Evolutionary conservation across 108 stramenopile species (phyloP), one percentile per base, ranked within the genome.

Genomic region (Skeletonema marinoi): DNA sequence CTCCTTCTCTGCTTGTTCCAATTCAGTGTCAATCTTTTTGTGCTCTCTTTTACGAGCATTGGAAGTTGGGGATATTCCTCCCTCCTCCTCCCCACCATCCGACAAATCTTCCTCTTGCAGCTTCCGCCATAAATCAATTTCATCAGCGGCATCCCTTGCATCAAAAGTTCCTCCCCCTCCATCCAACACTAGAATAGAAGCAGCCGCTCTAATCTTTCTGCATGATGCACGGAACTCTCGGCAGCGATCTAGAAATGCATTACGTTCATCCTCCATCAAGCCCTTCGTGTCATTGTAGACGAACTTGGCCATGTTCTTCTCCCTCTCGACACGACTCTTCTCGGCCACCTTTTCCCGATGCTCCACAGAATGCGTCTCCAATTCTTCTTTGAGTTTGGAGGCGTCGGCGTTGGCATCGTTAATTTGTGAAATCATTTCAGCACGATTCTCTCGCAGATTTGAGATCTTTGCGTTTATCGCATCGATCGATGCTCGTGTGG

Each of bases 161-260:
- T 61, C 46, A 14, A 32, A 25, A 16, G 3, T 12, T 14, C 17
- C 62, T 9, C 32, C 46, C 13, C 68, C 80, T 30, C 59, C 58
- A 29, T 81, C 74, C 59, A 75, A 75, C 32, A 81, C 80, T 19
- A 81, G 64, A 48, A 81, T 81, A 29, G 80, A 66, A 32, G 80
- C 73, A n/a, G 74, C 80, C 11, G 66, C 82, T 38, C 75, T 67
- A 61, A 77, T 68, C 17, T 71, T 59, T 60, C 73, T 77, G 46
- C 75, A 73, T 13, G 71, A 62, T 1, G 82, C 69, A 29, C 82
- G 75, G 56, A 83, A 83, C 56, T 83, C 82, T 4, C 82, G 75
- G 30, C 82, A 66, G 19, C 75, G 71, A 42, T 83, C 75, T 30
- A 83, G 48, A 69, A 83, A 83, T 12, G 54, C 71, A 21, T 58